These are phyloP conservation scores for Orbilia javanica DNA, from an alignment of 2,329 filamentous ascomycete species.

Conservation along the genomic window DNA sequence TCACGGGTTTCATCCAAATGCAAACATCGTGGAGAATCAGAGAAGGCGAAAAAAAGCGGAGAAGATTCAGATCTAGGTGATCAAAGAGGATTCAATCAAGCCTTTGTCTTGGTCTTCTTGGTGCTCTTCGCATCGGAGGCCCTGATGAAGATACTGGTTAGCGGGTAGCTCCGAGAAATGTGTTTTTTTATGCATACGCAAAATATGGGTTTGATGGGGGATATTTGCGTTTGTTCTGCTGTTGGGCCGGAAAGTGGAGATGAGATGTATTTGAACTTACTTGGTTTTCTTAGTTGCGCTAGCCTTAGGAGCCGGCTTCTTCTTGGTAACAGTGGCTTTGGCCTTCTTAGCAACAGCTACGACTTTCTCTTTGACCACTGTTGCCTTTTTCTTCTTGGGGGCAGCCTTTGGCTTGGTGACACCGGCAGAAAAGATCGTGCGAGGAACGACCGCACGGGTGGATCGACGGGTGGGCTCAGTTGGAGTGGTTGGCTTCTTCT, in stretches of 20 bases:
- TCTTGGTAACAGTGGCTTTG: slow-evolving; percentile 32
- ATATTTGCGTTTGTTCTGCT: slow-evolving; percentile 1
- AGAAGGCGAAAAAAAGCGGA: not conserved
- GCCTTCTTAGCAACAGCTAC: slow-evolving; percentile 38
- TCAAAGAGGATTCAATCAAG: slow-evolving; percentile 27
- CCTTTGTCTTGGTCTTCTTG: slow-evolving; percentile 53
- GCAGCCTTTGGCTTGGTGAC: slow-evolving; percentile 50
- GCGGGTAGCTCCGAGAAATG: not conserved
- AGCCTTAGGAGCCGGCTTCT: slow-evolving; percentile 47
- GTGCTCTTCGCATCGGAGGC: slow-evolving; percentile 37
- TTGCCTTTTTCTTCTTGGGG: slow-evolving; percentile 42
- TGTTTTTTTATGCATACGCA: slow-evolving; percentile 6
- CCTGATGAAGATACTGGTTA: slow-evolving; percentile 27
- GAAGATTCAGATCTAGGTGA: not conserved
- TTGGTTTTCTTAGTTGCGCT: slow-evolving; percentile 44
- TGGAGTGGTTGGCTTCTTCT: slow-evolving; percentile 43
- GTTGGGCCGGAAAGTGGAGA: not conserved
- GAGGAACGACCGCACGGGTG: slow-evolving; percentile 36
- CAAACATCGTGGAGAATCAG: slow-evolving; percentile 16
- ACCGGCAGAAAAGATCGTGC: slow-evolving; percentile 40
- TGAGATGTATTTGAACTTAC: slow-evolving; percentile 35
- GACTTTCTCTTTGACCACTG: slow-evolving; percentile 41
- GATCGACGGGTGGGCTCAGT: slow-evolving; percentile 52
- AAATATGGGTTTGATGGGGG: not conserved
- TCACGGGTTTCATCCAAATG: slow-evolving; percentile 6